Conservation (phyloP, 73 alveolate species). For the Paramecium sonneborni region DNA sequence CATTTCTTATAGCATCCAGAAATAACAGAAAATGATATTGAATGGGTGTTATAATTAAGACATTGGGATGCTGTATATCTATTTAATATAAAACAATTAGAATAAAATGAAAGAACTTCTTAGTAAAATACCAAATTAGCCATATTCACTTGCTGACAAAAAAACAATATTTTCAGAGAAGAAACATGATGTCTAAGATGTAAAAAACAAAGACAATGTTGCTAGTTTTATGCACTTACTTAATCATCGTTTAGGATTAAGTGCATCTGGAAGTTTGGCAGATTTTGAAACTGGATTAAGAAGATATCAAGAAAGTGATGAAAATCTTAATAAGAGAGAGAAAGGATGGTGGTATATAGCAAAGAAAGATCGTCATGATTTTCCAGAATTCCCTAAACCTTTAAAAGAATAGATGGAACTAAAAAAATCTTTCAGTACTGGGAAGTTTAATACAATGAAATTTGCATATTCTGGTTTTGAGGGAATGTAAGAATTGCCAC, state of each 20-base stretch:
- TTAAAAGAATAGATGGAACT: conserved; percentile 47
- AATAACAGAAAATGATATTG: conserved; percentile 64
- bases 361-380: conserved; percentile 61
- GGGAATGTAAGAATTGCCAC: conserved; percentile 54
- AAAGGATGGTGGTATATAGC: conserved; percentile 64
- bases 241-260: conserved; percentile 59
- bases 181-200: conserved; percentile 47
- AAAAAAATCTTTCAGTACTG: conserved; percentile 36
- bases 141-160: conserved; percentile 53
- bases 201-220: conserved; percentile 34
- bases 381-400: conserved; percentile 65
- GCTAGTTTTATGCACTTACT: conserved; percentile 55
- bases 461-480: conserved; percentile 23
- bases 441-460: conserved; percentile 35
- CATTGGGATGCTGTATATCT: conserved; percentile 46
- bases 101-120: conserved; percentile 41
- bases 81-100: background rate
- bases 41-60: conserved; percentile 66
- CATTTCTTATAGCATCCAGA: conserved; percentile 60
- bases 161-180: conserved; percentile 50
- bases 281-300: conserved; percentile 65
- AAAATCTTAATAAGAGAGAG: background rate
- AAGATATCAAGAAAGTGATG: background rate
- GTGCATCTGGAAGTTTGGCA: conserved; percentile 55
- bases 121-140: conserved; percentile 60